Conservation (phyloP, 257 asterid species). For the Ajuga chamaepitys region DNA sequence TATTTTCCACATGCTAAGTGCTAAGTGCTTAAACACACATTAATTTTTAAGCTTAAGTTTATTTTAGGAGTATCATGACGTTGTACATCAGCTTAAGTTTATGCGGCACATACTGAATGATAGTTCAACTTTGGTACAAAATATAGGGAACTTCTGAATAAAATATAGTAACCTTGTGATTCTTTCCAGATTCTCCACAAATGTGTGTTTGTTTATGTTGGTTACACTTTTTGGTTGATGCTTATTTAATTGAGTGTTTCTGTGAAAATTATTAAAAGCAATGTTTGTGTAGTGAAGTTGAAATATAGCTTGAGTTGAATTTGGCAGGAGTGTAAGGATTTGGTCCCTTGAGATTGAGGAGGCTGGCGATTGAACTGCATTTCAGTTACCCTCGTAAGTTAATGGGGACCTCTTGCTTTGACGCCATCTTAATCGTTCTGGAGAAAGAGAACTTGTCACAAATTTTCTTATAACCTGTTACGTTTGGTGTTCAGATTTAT, state of each 20-base stretch:
- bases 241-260: background rate
- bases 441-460: constrained; percentile 11
- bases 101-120: too few relatives aligned
- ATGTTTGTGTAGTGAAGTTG: background rate
- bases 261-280: background rate
- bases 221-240: background rate
- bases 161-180: background rate
- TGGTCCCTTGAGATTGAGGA: constrained; percentile 33
- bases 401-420: constrained; percentile 15
- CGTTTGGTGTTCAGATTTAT: constrained; percentile 14
- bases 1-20: too few relatives aligned
- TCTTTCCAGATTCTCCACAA: background rate
- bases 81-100: too few relatives aligned
- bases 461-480: constrained; percentile 17
- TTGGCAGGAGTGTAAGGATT: constrained; percentile 60
- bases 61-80: too few relatives aligned
- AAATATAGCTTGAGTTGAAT: constrained; percentile 37
- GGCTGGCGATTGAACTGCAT: constrained; percentile 16
- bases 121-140: too few relatives aligned
- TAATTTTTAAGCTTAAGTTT: too few relatives aligned
- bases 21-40: too few relatives aligned
- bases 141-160: too few relatives aligned
- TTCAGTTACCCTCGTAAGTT: constrained; percentile 18
- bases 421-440: constrained; percentile 13
- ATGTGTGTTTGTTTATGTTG: background rate